Percentiles rank a stretch among this genome's conserved stretches.
phyloP scores from a whole-genome alignment of 208 protist species.

The Wallacemonas sp. region DNA sequence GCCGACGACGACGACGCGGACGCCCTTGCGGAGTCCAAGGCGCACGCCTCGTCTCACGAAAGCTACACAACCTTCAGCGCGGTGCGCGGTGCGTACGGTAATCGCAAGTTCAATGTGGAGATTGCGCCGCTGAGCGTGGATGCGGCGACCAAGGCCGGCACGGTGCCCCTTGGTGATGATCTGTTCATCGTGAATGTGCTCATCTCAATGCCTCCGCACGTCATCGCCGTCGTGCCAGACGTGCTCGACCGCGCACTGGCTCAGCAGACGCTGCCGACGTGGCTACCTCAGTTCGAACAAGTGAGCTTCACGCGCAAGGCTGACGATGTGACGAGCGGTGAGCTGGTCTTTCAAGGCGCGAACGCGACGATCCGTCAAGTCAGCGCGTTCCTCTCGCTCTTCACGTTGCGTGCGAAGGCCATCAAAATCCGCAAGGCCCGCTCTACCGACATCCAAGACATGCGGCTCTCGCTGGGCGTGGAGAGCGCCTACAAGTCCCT shows the following conservation, averaged over 20 bases:
- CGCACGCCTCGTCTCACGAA: not conserved
- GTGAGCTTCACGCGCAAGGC: conserved; percentile 76
- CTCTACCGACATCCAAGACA: conserved; percentile 89
- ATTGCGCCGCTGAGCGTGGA: conserved; percentile 47
- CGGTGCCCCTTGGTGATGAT: conserved; percentile 34
- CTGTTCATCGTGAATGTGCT: conserved; percentile 75
- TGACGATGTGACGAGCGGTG: conserved; percentile 63
- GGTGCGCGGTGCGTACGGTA: conserved; percentile 33
- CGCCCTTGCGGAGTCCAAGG: not conserved
- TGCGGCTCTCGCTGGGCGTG: conserved; percentile 71
- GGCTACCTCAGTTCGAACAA: conserved; percentile 80
- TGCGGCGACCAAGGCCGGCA: conserved; percentile 36
- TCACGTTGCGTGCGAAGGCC: conserved; percentile 58
- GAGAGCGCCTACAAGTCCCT: conserved; percentile 80
- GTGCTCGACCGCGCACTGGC: conserved; percentile 60
- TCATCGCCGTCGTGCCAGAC: conserved; percentile 80
- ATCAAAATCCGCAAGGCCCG: conserved; percentile 64
- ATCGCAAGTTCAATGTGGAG: conserved; percentile 45
- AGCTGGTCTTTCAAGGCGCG: conserved; percentile 84
- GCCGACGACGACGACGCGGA: conserved; percentile 5
- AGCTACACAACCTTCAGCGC: conserved; percentile 59
- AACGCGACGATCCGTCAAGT: conserved; percentile 66
- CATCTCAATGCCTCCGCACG: conserved; percentile 41
- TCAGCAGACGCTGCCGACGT: conserved; percentile 61
- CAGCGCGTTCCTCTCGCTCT: conserved; percentile 73